phyloP scores from a whole-genome alignment of 2,329 filamentous ascomycete species.

The Fusarium guadeloupense region DNA sequence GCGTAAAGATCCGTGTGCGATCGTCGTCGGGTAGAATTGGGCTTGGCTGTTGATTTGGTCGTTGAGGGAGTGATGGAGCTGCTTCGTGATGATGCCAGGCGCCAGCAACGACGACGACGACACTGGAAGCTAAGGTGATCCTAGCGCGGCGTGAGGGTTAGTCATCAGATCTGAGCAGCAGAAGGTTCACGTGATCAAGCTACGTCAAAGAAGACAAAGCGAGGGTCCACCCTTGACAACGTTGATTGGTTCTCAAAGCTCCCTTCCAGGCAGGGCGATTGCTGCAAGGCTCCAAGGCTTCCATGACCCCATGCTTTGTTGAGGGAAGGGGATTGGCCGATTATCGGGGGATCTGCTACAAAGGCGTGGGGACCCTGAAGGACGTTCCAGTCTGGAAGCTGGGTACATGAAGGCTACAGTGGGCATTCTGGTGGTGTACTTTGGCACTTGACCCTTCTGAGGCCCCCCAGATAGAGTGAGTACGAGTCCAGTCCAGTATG shows the following conservation, averaged over 20 bases:
- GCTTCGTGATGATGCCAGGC: conserved; percentile 42
- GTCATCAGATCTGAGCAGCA: conserved; percentile 23
- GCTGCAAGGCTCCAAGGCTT: conserved; percentile 36
- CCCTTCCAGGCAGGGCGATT: conserved; percentile 8
- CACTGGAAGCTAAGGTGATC: conserved; percentile 37
- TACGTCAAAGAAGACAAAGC: conserved; percentile 1
- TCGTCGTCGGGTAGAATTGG: conserved; percentile 17
- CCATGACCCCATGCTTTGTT: conserved; percentile 16
- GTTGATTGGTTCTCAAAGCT: conserved; percentile 32
- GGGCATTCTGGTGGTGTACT: conserved; percentile 11
- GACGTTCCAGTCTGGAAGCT: conserved; percentile 3
- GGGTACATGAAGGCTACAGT: conserved; percentile 34
- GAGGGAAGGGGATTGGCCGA: conserved; percentile 32
- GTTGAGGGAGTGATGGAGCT: conserved; percentile 38
- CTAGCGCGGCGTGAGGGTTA: conserved; percentile 35
- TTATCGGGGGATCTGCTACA: conserved; percentile 23
- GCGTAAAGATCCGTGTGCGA: conserved; percentile 1
- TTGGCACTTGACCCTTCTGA: conserved; percentile 26
- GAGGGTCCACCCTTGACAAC: neutral
- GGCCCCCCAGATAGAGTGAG: no score
- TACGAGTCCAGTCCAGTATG: no score
- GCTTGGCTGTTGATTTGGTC: conserved; percentile 23
- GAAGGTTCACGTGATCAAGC: conserved; percentile 30
- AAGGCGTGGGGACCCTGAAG: conserved; percentile 35
- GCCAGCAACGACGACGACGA: conserved; percentile 45